A percentile compares a stretch with the other conserved stretches of the same genome.
phyloP scores from a whole-genome alignment of 2,329 filamentous ascomycete genomes.

The Apiospora marii region DNA sequence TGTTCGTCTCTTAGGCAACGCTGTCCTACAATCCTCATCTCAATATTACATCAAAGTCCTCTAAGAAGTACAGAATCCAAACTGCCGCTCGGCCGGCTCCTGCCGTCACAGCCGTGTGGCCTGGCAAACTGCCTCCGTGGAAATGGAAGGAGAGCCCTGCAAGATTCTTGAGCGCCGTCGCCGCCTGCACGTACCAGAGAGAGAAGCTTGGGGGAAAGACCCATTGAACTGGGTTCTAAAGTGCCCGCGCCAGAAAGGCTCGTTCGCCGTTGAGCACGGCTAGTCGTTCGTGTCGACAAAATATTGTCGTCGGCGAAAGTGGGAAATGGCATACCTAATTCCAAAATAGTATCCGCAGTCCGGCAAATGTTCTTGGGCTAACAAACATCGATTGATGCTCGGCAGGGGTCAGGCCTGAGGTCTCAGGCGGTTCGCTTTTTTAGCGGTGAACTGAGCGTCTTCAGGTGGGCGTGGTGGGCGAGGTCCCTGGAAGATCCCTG shows the following conservation, averaged over 20 bases:
- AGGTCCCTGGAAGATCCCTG: slow-evolving; percentile 5
- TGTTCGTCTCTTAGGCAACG: background rate
- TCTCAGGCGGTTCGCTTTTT: background rate
- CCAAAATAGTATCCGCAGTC: background rate
- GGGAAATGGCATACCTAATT: background rate
- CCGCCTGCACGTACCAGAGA: background rate
- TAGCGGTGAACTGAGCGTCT: slow-evolving; percentile 1
- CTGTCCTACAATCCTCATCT: background rate
- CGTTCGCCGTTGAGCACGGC: background rate
- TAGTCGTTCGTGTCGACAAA: background rate
- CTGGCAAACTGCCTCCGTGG: background rate
- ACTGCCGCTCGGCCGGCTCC: background rate
- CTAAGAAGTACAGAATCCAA: too few species aligned
- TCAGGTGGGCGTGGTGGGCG: background rate
- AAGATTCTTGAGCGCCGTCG: background rate
- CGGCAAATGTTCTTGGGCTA: background rate
- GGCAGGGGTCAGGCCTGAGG: background rate
- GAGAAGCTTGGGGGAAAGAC: background rate
- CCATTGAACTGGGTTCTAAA: background rate
- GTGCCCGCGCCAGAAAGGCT: background rate
- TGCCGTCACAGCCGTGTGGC: background rate
- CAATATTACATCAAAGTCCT: background rate
- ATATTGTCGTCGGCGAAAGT: background rate
- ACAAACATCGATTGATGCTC: background rate
- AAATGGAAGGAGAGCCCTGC: background rate